These are phyloP conservation scores for Groenewaldozyma auringiensis DNA, from an alignment of 1,139 yeast genomes.

Conservation along the genomic window DNA sequence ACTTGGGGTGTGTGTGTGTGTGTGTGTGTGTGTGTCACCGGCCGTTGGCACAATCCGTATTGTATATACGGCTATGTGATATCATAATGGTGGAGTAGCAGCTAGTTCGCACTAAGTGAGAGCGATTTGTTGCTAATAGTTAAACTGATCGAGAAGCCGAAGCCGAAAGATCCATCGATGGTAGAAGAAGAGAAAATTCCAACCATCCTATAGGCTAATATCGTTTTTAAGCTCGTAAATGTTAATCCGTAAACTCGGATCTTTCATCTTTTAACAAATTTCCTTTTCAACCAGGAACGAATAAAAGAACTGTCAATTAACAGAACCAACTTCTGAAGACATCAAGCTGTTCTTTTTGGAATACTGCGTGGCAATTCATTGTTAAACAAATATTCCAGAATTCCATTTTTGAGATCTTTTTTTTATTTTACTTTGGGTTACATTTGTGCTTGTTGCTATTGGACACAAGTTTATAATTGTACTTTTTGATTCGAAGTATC, in stretches of 20 bases:
- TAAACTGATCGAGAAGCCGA: no score
- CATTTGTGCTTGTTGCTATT: neutral
- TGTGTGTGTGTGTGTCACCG: no score
- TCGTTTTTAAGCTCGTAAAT: neutral
- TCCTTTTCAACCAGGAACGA: neutral
- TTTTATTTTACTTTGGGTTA: no score
- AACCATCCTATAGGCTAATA: neutral
- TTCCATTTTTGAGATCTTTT: no score
- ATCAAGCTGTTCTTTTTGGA: neutral
- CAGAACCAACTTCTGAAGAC: neutral
- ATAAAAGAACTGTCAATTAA: neutral
- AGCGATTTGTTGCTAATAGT: no score
- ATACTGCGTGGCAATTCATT: neutral
- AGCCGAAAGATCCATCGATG: neutral
- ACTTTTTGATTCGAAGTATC: neutral
- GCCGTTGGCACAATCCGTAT: no score
- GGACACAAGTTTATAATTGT: neutral
- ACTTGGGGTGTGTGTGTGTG: no score
- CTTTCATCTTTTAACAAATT: no score
- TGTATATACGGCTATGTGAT: no score
- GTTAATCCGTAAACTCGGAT: neutral
- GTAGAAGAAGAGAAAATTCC: neutral
- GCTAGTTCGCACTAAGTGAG: no score
- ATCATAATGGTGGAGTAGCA: no score
- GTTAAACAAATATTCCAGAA: no score